Percentiles rank a stretch among this genome's conserved stretches.
These are phyloP conservation scores for Dryas alaskensis DNA, from an alignment of 306 rosid species.

Conservation along the genomic window DNA sequence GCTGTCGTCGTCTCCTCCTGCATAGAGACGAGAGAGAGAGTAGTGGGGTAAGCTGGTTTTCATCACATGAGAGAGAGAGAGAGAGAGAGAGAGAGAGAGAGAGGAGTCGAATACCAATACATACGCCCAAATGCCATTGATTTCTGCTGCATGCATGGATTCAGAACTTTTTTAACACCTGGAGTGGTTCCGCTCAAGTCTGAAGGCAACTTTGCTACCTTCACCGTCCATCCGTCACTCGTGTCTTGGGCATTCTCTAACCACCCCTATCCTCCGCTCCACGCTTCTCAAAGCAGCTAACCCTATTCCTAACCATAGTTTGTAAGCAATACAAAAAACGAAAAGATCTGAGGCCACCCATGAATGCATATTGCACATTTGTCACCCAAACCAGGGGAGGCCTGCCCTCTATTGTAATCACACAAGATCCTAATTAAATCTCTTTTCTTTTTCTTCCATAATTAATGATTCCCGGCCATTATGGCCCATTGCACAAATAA, in stretches of 20 bases:
- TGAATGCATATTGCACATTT: slow-evolving; percentile 53
- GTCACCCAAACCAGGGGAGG: slow-evolving; percentile 28
- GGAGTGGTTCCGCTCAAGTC: slow-evolving; percentile 24
- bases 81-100: slow-evolving; percentile 14
- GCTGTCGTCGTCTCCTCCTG: background rate
- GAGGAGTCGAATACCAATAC: background rate
- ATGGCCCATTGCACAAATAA: slow-evolving; percentile 20
- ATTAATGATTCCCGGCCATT: no score
- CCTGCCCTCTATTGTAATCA: slow-evolving; percentile 21
- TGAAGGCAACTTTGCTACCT: slow-evolving; percentile 30
- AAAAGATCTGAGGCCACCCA: slow-evolving; percentile 3
- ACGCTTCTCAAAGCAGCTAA: slow-evolving; percentile 41
- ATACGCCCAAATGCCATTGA: slow-evolving; percentile 48
- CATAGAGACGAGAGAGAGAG: background rate
- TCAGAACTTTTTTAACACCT: slow-evolving; percentile 86
- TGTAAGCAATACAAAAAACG: background rate
- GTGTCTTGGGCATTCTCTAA: slow-evolving; percentile 48
- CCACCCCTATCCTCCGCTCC: slow-evolving; percentile 36
- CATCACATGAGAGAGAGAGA: background rate
- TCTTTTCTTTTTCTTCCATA: slow-evolving; percentile 5
- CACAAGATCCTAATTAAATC: slow-evolving; percentile 14
- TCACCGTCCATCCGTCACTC: slow-evolving; percentile 62
- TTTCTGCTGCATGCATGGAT: slow-evolving; percentile 42
- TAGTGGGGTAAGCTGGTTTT: background rate
- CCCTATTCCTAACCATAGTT: slow-evolving; percentile 26